Evolutionary conservation across 2,329 filamentous ascomycete genomes (phyloP), one percentile per base, ranked within the genome.

Genomic region (Clonostachys byssicola): DNA sequence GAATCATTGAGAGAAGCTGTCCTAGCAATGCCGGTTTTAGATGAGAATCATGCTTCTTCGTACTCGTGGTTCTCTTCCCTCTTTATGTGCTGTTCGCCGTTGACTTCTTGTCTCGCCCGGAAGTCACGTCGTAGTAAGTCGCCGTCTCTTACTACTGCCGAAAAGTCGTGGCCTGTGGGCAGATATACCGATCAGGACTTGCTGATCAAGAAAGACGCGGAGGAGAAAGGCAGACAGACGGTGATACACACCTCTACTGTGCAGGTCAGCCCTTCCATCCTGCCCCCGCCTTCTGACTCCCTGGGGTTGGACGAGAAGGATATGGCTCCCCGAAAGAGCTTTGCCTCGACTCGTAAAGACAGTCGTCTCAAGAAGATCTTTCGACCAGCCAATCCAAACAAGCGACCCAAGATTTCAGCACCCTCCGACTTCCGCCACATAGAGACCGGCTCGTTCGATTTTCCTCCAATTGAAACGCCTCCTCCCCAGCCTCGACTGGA

Each of bases 401-500:
- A 73, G 62, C 70, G 76, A 61, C 75, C 75, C 59, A 68, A 70
- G 50, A 85, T 85, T 56, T 83, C 80, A 40, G 70, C 70, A 17
- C 81, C 81, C 5, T 74, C 74, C 43, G 70, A 85, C 60, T 85
- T 85, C 56, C 76, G 75, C 42, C 81, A 85, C 64, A 54, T 85
- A 43, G 65, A 75, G 47, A 76, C 74, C 16, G 70, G 68, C 42
- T 65, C 71, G n/a, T 67, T 67, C 48, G 67, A 70, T 43, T 64
- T 68, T 45, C 60, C 64, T 20, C 33, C 45, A 5, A 9, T 30
- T 30, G 23, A 30, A 30, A 30, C 23, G 23, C 36, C 45, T 13
- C 23, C 45, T 20, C 17, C 47, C 9, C 38, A 40, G 39, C 10
- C 17, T 16, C 16, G 16, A 23, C 38, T 38, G 13, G 38, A 43